Base-by-base conservation (phyloP, 2,329 filamentous ascomycete genomes). In the Camillea tinctor region DNA sequence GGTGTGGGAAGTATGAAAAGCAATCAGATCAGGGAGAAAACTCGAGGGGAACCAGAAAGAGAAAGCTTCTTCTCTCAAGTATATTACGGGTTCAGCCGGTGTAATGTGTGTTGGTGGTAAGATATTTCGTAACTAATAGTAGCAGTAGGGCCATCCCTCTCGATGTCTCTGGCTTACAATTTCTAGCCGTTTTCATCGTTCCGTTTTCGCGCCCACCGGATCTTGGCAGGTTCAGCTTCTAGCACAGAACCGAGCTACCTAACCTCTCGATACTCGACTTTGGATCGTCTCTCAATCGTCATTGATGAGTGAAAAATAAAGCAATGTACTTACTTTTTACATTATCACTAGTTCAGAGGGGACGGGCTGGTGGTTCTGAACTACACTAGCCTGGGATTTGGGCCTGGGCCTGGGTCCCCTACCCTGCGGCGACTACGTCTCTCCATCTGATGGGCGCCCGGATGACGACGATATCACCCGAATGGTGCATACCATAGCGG, bases 401-500 rank as follows among this genome's bases (percentile, higher is more conserved):
- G 24, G 8, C 8, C 24, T 26, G 26, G 26, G 7, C 13, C 26
- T 30, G 6, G 26, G 26, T 30, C 13, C 26, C 26, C 6, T 30
- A 30, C 24, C n/a, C n/a, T n/a, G n/a, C n/a, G n/a, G n/a, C n/a
- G n/a, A n/a, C n/a, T n/a, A n/a, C n/a, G n/a, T n/a, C n/a, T n/a
- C n/a, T n/a, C n/a, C n/a, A n/a, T n/a, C n/a, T n/a, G n/a, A n/a
- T n/a, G n/a, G n/a, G n/a, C 26, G 62, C 50, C 59, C 60, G 66
- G 58, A 64, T 64, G 67, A 66, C 61, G 59, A 66, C 56, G 64
- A 61, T 54, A 61, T 64, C 59, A 60, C 66, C 68, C 65, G 65
- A 66, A 70, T 65, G 63, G 61, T 61, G 61, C 56, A 59, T 64
- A 55, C 61, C 63, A 63, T 68, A 55, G 36, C 36, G 68, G 58